Conservation (phyloP, 2,329 filamentous ascomycete genomes). For the Alternaria arbusti region DNA sequence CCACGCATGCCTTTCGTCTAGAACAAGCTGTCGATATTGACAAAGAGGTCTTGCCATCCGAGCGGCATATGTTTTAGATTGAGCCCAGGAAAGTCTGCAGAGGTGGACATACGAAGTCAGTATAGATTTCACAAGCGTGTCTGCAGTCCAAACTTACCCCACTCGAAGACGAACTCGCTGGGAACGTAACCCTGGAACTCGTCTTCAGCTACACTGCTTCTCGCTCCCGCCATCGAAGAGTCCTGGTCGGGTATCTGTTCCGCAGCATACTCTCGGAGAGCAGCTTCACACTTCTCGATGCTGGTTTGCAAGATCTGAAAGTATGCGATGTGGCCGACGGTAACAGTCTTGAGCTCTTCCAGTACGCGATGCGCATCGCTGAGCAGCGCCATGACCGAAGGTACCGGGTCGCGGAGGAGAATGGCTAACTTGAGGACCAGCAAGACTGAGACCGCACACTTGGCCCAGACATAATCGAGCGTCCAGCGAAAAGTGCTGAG, state of each 20-base stretch:
- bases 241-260: slow-evolving; percentile 16
- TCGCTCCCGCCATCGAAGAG: slow-evolving; percentile 1
- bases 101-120: not conserved
- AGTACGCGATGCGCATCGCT: slow-evolving; percentile 54
- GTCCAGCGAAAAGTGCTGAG: slow-evolving; percentile 60
- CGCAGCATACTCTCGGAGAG: slow-evolving; percentile 48
- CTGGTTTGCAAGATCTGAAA: slow-evolving; percentile 58
- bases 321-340: slow-evolving; percentile 55
- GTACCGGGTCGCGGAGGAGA: slow-evolving; percentile 53
- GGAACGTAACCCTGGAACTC: slow-evolving; percentile 62
- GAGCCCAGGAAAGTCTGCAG: slow-evolving; percentile 57
- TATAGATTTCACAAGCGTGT: not conserved
- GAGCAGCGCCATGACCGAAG: slow-evolving; percentile 51
- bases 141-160: slow-evolving; percentile 41
- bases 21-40: slow-evolving; percentile 50
- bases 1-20: slow-evolving; percentile 2
- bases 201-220: slow-evolving; percentile 45
- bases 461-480: slow-evolving; percentile 66
- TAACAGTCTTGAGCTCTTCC: slow-evolving; percentile 51
- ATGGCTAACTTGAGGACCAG: slow-evolving; percentile 61
- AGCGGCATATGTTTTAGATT: slow-evolving; percentile 59
- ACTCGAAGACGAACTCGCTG: slow-evolving; percentile 63
- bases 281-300: slow-evolving; percentile 58
- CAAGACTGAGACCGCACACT: slow-evolving; percentile 64
- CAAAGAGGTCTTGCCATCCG: slow-evolving; percentile 57